Conservation (phyloP, 345 rosid genomes). For the Sonneratia caseolaris region DNA sequence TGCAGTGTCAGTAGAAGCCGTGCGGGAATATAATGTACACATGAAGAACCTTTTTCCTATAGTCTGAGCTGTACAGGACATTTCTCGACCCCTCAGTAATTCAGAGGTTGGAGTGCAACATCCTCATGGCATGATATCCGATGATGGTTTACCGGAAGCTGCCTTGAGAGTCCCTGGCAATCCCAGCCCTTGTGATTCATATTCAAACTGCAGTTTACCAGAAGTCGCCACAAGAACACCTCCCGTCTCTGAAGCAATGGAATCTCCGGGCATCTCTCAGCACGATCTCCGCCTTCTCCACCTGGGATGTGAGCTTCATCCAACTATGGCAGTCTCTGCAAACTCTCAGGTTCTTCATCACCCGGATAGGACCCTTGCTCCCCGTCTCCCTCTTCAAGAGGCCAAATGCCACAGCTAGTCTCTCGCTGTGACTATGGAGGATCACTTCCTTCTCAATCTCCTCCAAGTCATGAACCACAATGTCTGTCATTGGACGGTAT, state of each 20-base stretch:
- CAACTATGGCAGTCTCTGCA: slow-evolving; percentile 1
- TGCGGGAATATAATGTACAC: no score
- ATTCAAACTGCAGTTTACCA: neutral
- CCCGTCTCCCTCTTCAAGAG: neutral
- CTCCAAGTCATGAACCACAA: neutral
- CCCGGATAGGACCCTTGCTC: neutral
- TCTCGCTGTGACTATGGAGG: neutral
- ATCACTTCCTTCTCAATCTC: neutral
- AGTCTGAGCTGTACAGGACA: no score
- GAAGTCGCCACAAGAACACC: neutral
- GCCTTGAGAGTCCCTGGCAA: neutral
- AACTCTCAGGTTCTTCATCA: slow-evolving; percentile 2
- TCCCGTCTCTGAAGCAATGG: neutral
- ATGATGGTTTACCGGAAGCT: no score
- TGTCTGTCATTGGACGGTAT: neutral
- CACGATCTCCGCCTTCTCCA: neutral
- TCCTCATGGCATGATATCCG: no score
- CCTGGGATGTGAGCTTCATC: slow-evolving; percentile 4
- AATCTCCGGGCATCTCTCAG: slow-evolving; percentile 2
- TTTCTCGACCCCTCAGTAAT: no score
- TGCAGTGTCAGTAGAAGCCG: no score
- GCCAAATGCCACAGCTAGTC: neutral
- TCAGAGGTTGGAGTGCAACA: no score
- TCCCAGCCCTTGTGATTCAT: neutral
- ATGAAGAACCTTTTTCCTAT: neutral